Percentiles rank a stretch among this genome's conserved stretches.
These are phyloP conservation scores for Fistulinella prunicolor DNA, from an alignment of 768 basidiomycete species.

Conservation along the genomic window DNA sequence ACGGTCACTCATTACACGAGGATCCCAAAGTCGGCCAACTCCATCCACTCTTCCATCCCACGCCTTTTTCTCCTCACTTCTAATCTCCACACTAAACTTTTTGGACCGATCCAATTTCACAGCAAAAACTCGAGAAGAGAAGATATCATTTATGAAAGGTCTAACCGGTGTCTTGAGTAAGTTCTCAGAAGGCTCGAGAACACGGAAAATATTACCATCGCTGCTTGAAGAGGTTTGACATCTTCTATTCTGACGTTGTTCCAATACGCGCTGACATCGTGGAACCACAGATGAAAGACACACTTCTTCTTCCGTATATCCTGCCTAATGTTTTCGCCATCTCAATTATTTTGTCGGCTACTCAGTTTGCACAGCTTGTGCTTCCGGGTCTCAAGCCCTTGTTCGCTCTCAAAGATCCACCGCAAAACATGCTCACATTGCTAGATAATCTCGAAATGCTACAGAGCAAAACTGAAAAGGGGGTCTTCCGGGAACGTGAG, in stretches of 20 bases:
- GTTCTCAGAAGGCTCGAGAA: slow-evolving; percentile 85
- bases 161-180: slow-evolving; percentile 72
- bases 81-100: slow-evolving; percentile 95
- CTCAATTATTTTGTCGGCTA: slow-evolving; percentile 67
- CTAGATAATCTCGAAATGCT: slow-evolving; percentile 86
- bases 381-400: slow-evolving; percentile 87
- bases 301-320: slow-evolving; percentile 88
- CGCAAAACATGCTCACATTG: slow-evolving; percentile 94
- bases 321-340: slow-evolving; percentile 95
- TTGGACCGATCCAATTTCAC: slow-evolving; percentile 95
- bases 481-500: slow-evolving; percentile 85
- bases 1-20: slow-evolving; percentile 75
- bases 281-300: slow-evolving; percentile 80
- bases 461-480: slow-evolving; percentile 85
- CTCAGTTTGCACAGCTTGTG: slow-evolving; percentile 79
- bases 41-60: slow-evolving; percentile 80
- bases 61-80: slow-evolving; percentile 91
- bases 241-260: not conserved
- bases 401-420: slow-evolving; percentile 89
- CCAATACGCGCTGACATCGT: slow-evolving; percentile 5
- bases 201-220: slow-evolving; percentile 87
- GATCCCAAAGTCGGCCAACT: slow-evolving; percentile 67
- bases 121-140: slow-evolving; percentile 91
- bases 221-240: slow-evolving; percentile 84
- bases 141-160: slow-evolving; percentile 94